A percentile compares a stretch with the other conserved stretches of the same genome.
Conservation (phyloP, 768 basidiomycete species). For the Lactarius sanguifluus region DNA sequence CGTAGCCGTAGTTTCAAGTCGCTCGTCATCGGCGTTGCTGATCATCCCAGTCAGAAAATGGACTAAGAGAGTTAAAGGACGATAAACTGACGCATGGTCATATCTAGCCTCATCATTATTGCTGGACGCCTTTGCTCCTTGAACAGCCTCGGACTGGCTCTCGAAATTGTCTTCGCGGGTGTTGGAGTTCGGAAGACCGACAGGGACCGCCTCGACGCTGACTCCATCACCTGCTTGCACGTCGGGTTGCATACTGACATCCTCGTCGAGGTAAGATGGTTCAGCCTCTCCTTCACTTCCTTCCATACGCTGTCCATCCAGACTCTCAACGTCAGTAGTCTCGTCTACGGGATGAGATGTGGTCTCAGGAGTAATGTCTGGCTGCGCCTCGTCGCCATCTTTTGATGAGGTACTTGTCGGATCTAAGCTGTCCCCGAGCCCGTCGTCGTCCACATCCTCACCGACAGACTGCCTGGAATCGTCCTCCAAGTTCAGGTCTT, state of each 20-base stretch:
- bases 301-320: conserved; percentile 18
- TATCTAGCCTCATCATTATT: conserved; percentile 13
- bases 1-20: neutral
- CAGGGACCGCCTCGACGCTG: conserved; percentile 18
- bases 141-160: conserved; percentile 16
- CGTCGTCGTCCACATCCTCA: conserved; percentile 37
- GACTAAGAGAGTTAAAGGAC: neutral
- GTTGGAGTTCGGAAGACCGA: conserved; percentile 8
- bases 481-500: conserved; percentile 67
- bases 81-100: conserved; percentile 14
- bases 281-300: conserved; percentile 39
- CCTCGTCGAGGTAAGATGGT: conserved; percentile 41
- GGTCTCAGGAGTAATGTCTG: neutral
- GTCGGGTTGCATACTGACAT: conserved; percentile 42
- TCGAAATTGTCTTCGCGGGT: conserved; percentile 10
- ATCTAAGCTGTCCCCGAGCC: conserved; percentile 26
- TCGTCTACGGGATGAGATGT: conserved; percentile 15
- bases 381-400: conserved; percentile 10
- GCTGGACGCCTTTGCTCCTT: conserved; percentile 12
- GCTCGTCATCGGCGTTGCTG: conserved; percentile 9
- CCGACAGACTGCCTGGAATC: conserved; percentile 34
- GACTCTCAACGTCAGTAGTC: neutral
- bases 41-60: neutral
- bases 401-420: conserved; percentile 29
- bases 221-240: conserved; percentile 36